These are phyloP conservation scores for Aspergillus udagawae DNA, from an alignment of 2,329 filamentous ascomycete genomes.

Conservation along the genomic window DNA sequence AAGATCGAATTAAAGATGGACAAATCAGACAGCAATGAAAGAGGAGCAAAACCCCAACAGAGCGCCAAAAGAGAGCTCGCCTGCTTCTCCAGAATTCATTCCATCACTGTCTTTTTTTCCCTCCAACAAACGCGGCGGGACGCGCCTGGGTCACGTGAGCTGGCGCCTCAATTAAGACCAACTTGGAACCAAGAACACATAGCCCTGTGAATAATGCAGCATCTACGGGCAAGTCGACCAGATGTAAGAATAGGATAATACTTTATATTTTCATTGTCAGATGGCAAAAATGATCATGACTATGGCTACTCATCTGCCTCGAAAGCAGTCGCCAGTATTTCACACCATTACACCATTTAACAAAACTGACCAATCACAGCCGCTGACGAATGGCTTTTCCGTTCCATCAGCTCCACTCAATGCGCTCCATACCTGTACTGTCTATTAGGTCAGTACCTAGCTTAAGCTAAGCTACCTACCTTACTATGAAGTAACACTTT, in stretches of 20 bases:
- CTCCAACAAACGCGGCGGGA: slow-evolving; percentile 16
- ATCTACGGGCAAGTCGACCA: background rate
- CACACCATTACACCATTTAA: background rate
- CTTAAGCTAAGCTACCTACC: background rate
- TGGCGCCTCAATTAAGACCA: slow-evolving; percentile 20
- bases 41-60: background rate
- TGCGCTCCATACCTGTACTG: background rate
- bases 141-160: slow-evolving; percentile 20
- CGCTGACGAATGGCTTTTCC: background rate
- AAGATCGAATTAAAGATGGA: background rate
- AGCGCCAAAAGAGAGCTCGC: background rate
- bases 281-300: background rate
- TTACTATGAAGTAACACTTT: background rate
- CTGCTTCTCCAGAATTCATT: slow-evolving; percentile 5
- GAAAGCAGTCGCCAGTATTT: background rate
- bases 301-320: background rate
- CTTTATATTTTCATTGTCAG: background rate
- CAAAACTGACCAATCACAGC: background rate
- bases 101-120: slow-evolving; percentile 11
- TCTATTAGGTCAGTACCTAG: background rate
- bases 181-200: background rate
- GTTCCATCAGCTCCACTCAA: background rate
- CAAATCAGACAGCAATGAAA: background rate
- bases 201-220: background rate
- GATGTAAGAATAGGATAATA: background rate